Evolutionary conservation across 768 basidiomycete species (phyloP).

Genomic region (Pisolithus albus): DNA sequence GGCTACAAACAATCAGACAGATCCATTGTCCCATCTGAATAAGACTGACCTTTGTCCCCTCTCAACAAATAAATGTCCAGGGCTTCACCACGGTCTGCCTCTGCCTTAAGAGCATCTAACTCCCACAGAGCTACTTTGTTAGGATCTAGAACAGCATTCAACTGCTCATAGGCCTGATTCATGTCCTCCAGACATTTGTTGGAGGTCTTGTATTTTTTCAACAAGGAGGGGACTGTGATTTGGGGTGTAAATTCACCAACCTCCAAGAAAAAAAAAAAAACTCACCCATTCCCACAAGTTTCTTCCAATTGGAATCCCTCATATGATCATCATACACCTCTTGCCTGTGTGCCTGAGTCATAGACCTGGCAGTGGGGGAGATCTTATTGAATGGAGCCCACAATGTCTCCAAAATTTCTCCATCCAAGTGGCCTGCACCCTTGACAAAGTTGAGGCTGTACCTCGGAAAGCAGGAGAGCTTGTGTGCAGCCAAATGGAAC

Average conservation of each 20-base stretch:
- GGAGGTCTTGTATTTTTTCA: neutral
- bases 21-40: no score
- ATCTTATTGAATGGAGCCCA: slow-evolving; percentile 27
- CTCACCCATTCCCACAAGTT: slow-evolving; percentile 19
- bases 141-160: neutral
- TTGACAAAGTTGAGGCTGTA: slow-evolving; percentile 22
- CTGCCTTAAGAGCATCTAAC: neutral
- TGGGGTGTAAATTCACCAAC: neutral
- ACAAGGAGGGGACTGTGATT: neutral
- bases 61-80: no score
- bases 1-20: neutral
- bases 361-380: slow-evolving; percentile 14
- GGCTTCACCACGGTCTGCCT: neutral
- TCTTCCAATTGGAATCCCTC: slow-evolving; percentile 30
- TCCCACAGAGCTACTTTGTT: neutral
- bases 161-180: neutral
- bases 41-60: no score
- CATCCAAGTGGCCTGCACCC: slow-evolving; percentile 25
- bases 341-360: slow-evolving; percentile 4
- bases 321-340: slow-evolving; percentile 22
- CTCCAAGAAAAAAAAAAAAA: neutral
- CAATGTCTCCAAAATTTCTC: slow-evolving; percentile 30
- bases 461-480: slow-evolving; percentile 15
- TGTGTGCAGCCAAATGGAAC: slow-evolving; percentile 28
- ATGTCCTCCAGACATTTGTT: neutral